These are phyloP conservation scores for Populus davidiana DNA, from an alignment of 345 rosid genomes.

Conservation along the genomic window DNA sequence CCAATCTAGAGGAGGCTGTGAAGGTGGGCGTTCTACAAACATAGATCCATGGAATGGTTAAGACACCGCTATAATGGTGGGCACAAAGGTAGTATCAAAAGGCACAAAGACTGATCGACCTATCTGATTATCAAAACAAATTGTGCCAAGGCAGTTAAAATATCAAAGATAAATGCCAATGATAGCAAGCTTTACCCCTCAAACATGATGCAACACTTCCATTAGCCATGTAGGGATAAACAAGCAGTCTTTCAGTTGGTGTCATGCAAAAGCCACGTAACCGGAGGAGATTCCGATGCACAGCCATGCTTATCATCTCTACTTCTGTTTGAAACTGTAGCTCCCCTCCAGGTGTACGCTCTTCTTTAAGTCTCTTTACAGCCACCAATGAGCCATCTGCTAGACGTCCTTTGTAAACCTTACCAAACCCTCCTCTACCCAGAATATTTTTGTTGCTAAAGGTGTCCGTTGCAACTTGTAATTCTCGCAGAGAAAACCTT, in stretches of 20 bases:
- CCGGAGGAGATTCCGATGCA: slow-evolving; percentile 89
- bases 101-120: background rate
- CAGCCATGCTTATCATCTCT: slow-evolving; percentile 99
- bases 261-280: slow-evolving; percentile 97
- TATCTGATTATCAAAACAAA: background rate
- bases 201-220: slow-evolving; percentile 98
- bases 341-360: slow-evolving; percentile 96
- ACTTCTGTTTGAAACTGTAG: slow-evolving; percentile 98
- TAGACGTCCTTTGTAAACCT: slow-evolving; percentile 89
- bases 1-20: slow-evolving; percentile 92
- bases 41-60: background rate
- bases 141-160: background rate
- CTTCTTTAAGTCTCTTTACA: slow-evolving; percentile 93
- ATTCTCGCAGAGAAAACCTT: slow-evolving; percentile 86
- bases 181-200: slow-evolving; percentile 51
- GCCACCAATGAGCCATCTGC: slow-evolving; percentile 94
- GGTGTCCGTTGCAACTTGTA: slow-evolving; percentile 91
- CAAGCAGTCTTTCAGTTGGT: slow-evolving; percentile 86
- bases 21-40: slow-evolving; percentile 68
- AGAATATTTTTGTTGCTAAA: slow-evolving; percentile 90
- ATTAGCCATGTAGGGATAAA: slow-evolving; percentile 98
- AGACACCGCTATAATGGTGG: background rate
- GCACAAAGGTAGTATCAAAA: background rate
- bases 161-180: background rate
- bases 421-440: slow-evolving; percentile 98